Base-by-base conservation (phyloP, 2,329 filamentous ascomycete genomes). In the Orbilia javanica region DNA sequence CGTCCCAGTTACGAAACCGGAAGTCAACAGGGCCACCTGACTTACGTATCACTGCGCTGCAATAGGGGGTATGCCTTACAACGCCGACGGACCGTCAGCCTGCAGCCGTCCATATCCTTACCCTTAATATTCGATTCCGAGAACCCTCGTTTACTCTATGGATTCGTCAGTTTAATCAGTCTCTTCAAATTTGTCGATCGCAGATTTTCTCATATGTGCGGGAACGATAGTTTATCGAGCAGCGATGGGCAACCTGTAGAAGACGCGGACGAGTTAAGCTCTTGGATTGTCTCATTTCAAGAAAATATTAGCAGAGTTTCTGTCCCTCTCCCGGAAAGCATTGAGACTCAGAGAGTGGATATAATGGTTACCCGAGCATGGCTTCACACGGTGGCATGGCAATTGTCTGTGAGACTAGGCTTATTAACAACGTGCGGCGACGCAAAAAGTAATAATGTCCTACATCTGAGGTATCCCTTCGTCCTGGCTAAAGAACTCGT, bases 301-400 rank as follows among this genome's bases (percentile, higher is more conserved):
- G 55, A 62, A 4, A 39, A 62, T 13, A 42, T 62, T 3, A 62
- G 55, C n/a, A 62, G 31, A 18, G 31, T 44, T 6, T 29, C 29
- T 15, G 20, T 62, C 7, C 55, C 36, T 15, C 22, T 62, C 2
- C 25, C 55, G 18, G 55, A 62, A 25, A 62, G 55, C 27, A 39
- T 62, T 27, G 55, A 62, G 10, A 62, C 55, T 2, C 55, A 62
- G n/a, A 62, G 27, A 22, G 55, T 31, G 4, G 55, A 62, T 62
- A 42, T 62, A 3, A 62, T 39, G 55, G 55, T 62, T 15, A 39
- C 55, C 7, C 31, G 55, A 2, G 29, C 42, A 29, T 62, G 55
- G 55, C 55, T 62, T 25, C 55, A 62, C 18, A 62, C n/a, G 31
- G 22, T 62, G 1, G 55, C 55, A 15, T 62, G 55, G 55, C 55